phyloP scores from a whole-genome alignment of 192 early-diverging fungal species.

The Phycomyces nitens region DNA sequence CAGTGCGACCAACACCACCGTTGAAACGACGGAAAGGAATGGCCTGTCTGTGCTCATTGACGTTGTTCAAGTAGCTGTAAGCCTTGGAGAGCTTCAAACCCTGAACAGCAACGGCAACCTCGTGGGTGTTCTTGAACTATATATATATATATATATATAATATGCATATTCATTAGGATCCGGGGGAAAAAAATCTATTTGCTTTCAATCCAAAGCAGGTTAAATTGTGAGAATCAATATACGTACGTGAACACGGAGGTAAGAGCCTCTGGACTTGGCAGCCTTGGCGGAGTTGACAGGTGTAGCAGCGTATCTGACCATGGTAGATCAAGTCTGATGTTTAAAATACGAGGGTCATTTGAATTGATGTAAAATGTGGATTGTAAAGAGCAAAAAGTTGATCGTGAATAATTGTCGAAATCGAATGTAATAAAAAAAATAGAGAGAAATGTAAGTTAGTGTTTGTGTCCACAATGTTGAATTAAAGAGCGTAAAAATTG shows the following conservation, averaged over 20 bases:
- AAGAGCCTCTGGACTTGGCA: conserved; percentile 76
- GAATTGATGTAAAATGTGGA: no score
- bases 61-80: conserved; percentile 86
- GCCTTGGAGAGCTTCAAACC: conserved; percentile 93
- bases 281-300: conserved; percentile 78
- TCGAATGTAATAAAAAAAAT: conserved; percentile 8
- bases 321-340: conserved; percentile 43
- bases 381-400: no score
- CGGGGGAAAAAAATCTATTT: neutral
- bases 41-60: conserved; percentile 95
- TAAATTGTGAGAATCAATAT: no score
- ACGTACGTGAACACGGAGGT: conserved; percentile 71
- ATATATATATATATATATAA: conserved; percentile 2
- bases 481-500: neutral
- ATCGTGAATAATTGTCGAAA: no score
- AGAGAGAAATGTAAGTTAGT: neutral
- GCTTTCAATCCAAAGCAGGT: neutral
- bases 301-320: conserved; percentile 84
- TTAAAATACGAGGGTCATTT: conserved; percentile 17
- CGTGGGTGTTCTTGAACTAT: conserved; percentile 97
- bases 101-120: conserved; percentile 89
- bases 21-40: conserved; percentile 97
- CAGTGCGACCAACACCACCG: conserved; percentile 94
- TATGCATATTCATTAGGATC: neutral
- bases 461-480: no score